Base-by-base conservation (phyloP, 768 basidiomycete genomes). In the Tephrocybe rancida region DNA sequence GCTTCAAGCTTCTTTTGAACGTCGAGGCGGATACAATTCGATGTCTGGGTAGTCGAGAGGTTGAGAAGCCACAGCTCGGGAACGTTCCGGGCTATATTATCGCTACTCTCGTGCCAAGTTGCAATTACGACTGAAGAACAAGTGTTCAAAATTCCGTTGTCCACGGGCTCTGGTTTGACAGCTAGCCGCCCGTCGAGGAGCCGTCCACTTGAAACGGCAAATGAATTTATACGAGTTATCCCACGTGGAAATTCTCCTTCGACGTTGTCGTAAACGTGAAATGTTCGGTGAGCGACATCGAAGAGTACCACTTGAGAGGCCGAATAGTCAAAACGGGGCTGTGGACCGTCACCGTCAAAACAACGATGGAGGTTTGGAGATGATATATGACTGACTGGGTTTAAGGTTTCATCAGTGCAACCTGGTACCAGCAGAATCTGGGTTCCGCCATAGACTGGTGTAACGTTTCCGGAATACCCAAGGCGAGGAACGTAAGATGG, bases 401-500 rank as follows among this genome's bases (percentile, higher is more conserved):
- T 27, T 38, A 39, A 16, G 5, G 19, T 13, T 14, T n/a, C 24
- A 21, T 49, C 38, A n/a, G 21, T 8, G 21, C 48, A 49, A 14
- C 48, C 48, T 25, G 48, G 48, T 26, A 50, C 10, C 4, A 50
- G 10, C 13, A 50, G 22, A 8, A 50, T 39, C 22, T 50, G 48
- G 6, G 38, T 27, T 3, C 38, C 13, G 13, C 38, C 48, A 50
- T 50, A 42, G 14, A 50, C 48, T 18, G 48, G 18, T 19, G 29
- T 13, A 22, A 22, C 48, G 1, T 39, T 22, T 10, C 48, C 38
- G 2, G 26, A n/a, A 30, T 41, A 41, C 4, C 48, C 48, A 24
- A 50, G 19, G 2, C 9, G 25, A 0, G 57, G 56, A n/a, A 59
- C 29, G 34, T 54, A 34, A 3, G 49, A 5, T 7, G 56, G 61